Evolutionary conservation across 1,284 basidiomycete species (phyloP), one percentile per base, ranked within the genome.

Genomic region (Boletellus deceptivus): DNA sequence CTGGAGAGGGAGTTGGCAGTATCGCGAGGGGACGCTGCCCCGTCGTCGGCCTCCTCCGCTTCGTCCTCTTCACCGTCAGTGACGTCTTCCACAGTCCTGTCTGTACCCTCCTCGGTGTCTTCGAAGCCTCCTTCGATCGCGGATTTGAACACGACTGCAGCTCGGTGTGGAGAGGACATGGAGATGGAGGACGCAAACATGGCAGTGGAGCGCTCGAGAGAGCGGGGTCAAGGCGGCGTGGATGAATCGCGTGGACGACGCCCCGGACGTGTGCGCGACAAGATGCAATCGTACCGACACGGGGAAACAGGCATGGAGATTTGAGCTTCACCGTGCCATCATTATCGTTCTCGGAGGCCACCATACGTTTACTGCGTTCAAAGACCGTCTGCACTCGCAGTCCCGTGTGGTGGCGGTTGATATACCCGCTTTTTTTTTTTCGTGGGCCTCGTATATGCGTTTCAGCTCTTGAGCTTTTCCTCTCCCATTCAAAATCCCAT

Each of bases 1-100:
- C 20, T 67, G 42, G 68, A 71, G 46, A 46, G 53, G 11, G 68
- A 70, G 40, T 17, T 68, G 45, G 59, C 54, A 2, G 39, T 51
- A 5, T 8, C 69, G 18, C 52, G 54, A 27, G 62, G 64, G 3
- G 60, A 61, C 22, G 11, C 25, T 31, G 24, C 7, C 1, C 43
- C 53, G 1, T 20, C 52, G 3, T 61, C 53, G 34, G 29, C 29
- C 10, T 38, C 51, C 6, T 60, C 60, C n/a, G 34, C 43, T 0
- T 57, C 58, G 16, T 60, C 59, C 4, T 43, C 53, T 1, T 56
- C 60, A 2, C 53, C 63, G 0, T 64, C 63, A 0, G 22, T 54
- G 46, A 18, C 29, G 4, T 65, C 61, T 13, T 62, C 60, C 1
- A 47, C 43, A 9, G 31, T 55, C 17, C 41, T 62, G 29, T 65